phyloP scores from a whole-genome alignment of 176 grass and related monocot genomes.

The Musa troglodytarum region DNA sequence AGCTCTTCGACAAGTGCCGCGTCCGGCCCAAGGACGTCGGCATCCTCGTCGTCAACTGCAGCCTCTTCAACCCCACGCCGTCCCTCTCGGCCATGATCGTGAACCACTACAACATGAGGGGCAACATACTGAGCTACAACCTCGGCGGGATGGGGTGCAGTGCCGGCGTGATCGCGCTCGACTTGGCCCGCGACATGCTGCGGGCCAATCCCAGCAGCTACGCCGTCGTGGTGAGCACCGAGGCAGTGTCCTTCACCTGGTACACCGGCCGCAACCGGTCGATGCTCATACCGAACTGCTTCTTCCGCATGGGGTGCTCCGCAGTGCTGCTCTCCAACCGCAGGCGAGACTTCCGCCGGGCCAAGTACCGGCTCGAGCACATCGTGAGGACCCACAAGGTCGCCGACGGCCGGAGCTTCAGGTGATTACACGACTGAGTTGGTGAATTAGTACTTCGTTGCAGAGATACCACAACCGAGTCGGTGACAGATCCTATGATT shows the following conservation, averaged over 20 bases:
- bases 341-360: constrained; percentile 70
- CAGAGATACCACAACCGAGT: too few species aligned
- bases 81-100: constrained; percentile 97
- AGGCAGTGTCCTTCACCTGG: constrained; percentile 90
- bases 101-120: constrained; percentile 98
- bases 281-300: constrained; percentile 93
- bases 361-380: constrained; percentile 94
- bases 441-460: neutral
- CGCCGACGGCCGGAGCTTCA: constrained; percentile 76
- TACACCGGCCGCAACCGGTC: constrained; percentile 71
- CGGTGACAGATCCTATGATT: too few species aligned
- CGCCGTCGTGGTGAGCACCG: constrained; percentile 83
- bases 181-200: constrained; percentile 89
- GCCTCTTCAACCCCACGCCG: constrained; percentile 95
- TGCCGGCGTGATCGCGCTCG: constrained; percentile 71
- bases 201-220: constrained; percentile 68
- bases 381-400: constrained; percentile 95
- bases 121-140: constrained; percentile 99
- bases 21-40: constrained; percentile 88
- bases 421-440: neutral
- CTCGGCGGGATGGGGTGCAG: constrained; percentile 97
- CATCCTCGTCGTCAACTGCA: constrained; percentile 93
- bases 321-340: constrained; percentile 81
- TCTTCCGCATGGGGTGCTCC: constrained; percentile 74
- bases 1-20: constrained; percentile 97